Base-by-base conservation (phyloP, 345 rosid species). In the Camelina sativa region DNA sequence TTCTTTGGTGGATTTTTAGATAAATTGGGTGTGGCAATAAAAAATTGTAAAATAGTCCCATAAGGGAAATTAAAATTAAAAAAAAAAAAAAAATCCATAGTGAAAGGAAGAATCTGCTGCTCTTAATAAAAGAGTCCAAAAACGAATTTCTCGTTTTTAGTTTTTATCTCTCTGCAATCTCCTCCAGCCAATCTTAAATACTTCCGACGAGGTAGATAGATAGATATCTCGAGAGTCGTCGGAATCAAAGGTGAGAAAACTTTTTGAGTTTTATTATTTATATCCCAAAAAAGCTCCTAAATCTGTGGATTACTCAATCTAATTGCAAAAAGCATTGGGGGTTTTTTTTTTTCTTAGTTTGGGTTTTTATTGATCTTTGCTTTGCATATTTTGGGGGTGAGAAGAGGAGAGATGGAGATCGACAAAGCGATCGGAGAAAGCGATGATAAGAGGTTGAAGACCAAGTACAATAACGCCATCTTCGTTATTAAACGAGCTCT, bases 381-480 rank as follows among this genome's bases (percentile, higher is more conserved):
- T 1, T 23, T 17, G 17, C 17, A 17, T 23, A 52, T 65, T 76
- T 50, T 37, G 52, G 12, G 53, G 80, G 38, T 43, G 53, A 50
- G 64, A 11, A 53, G 30, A 35, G 73, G 41, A 80, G 53, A 53
- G 32, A 95, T 95, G 99, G 99, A 95, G 90, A 90, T 95, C 79
- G 94, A 90, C 57, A 82, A 82, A 81, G 96, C 97, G 75, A 85
- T 95, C 67, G 79, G 80, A 54, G 97, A 81, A 77, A 86, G 98
- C 59, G 98, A 88, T 56, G 99, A 95, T 67, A 81, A 69, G 80
- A 86, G 99, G 85, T 89, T 95, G 64, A 92, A 86, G 87, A 95
- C 97, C 32, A 95, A 95, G 84, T 92, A 90, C 77, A 85, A 86
- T 52, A 88, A 90, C 80, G 99, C 99, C 78, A 83, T 95, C 83